Evolutionary conservation across 305 asterid species (phyloP), one percentile per base, ranked within the genome.

Genomic region (Fraxinus greggii): DNA sequence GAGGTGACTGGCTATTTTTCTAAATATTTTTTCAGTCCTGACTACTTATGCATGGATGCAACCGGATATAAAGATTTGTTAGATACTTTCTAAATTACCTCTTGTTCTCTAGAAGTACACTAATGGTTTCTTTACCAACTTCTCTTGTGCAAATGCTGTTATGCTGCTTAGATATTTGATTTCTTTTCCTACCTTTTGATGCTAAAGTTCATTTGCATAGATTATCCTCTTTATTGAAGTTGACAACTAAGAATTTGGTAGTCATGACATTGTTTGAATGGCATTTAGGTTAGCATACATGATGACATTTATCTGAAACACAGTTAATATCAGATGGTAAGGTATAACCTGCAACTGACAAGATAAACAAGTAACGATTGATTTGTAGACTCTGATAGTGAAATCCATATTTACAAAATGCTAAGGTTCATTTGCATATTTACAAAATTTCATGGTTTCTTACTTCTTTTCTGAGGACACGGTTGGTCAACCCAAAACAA

Each of bases 1-100:
- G 97, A 94, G 97, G 99, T 93, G 89, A 82, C 79, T 45, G 67
- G 72, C 75, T 59, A 63, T 81, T 67, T 35, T 29, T 82, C 72
- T 76, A 61, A 59, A 45, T 21, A n/a, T 0, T 72, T 69, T 63
- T 84, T 42, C 0, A 9, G 21, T 79, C 7, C 26, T 15, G 76
- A 69, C 74, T 79, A 69, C 40, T 79, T 6, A n/a, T 42, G 45
- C 33, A 48, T 72, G 69, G 76, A 78, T 67, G 76, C 70, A 78
- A 48, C 70, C 15, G 13, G 69, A 24, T 48, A 51, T 29, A 28
- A 84, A 2, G 35, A 28, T 69, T 69, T 29, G 1, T 69, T 69
- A 29, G 36, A 13, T 15, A 31, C 51, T 75, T 72, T 24, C 63
- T 69, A 72, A 78, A 17, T 26, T 75, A 65, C 73, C 40, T 29